Evolutionary conservation across 352 stramenopile genomes (phyloP), one percentile per base, ranked within the genome.

Genomic region (Lagenidium sp.): DNA sequence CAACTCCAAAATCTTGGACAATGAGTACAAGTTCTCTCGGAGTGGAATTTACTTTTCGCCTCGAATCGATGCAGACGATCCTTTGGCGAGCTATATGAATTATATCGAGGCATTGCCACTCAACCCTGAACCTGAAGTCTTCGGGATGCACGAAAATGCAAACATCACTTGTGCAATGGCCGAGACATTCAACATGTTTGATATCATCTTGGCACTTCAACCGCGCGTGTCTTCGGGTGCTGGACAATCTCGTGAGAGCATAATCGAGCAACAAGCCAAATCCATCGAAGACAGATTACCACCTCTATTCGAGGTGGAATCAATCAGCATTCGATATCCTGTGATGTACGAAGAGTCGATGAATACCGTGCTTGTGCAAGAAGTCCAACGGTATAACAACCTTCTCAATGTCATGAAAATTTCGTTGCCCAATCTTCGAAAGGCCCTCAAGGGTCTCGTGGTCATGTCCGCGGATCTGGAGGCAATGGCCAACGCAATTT

Each of bases 131-230:
- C 90, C 90, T 0, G 88, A 97, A 48, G 79, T 96, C 13, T 97
- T 97, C 51, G 90, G 90, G 21, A 96, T 97, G 87, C 90, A 97
- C 56, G 81, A 94, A 35, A 97, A 97, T 56, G 90, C 90, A 22
- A 95, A 93, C 53, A 97, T 97, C 59, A 96, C 89, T 13, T 97
- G 82, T 57, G 83, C 83, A 2, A 79, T 95, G 48, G 84, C 82
- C 2, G 86, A 97, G 55, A 89, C 81, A 4, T 94, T 87, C 57
- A 83, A 84, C 34, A 85, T 88, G 48, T 86, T 97, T 58, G 82
- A 88, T 39, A 86, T 96, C 45, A 70, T 85, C 24, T 43, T 88
- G 24, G 74, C 84, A 18, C 65, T 95, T 16, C 86, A 96, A 55
- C 84, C 83, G 12, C 76, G 85, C 15, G 80, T 87, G 16, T 82